Percentiles rank a stretch among this genome's conserved stretches.
Evolutionary conservation across 495 filamentous ascomycete genomes (phyloP).

Genomic region (Xylaria longipes): DNA sequence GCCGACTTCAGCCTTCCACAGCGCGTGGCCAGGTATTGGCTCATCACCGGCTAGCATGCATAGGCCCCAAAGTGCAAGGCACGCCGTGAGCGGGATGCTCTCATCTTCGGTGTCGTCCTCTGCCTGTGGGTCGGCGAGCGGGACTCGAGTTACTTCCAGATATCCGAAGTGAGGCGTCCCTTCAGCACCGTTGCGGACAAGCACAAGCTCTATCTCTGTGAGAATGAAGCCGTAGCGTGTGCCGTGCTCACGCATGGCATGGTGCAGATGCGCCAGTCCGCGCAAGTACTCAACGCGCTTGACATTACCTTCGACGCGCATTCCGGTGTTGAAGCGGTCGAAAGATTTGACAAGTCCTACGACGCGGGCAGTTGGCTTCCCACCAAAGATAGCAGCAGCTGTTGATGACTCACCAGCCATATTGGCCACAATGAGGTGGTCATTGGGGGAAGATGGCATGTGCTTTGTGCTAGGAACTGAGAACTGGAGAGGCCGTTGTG

Average conservation of each 20-base stretch:
- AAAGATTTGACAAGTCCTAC: conserved; percentile 89
- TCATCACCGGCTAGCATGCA: conserved; percentile 84
- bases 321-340: conserved; percentile 91
- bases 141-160: conserved; percentile 74
- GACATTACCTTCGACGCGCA: conserved; percentile 81
- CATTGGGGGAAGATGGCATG: conserved; percentile 58
- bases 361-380: conserved; percentile 76
- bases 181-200: conserved; percentile 80
- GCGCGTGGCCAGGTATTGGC: conserved; percentile 67
- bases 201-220: conserved; percentile 91
- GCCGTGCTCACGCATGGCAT: conserved; percentile 88
- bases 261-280: conserved; percentile 81
- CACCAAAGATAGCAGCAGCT: conserved; percentile 66
- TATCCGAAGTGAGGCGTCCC: conserved; percentile 80
- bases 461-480: conserved; percentile 61
- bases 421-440: conserved; percentile 70
- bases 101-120: conserved; percentile 43
- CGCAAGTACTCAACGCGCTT: conserved; percentile 85
- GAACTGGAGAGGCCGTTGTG: conserved; percentile 64
- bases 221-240: conserved; percentile 95
- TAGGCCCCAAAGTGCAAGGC: conserved; percentile 58
- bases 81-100: conserved; percentile 61
- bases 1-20: conserved; percentile 79
- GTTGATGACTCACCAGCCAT: conserved; percentile 53
- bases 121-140: conserved; percentile 49